Conservation (phyloP, 2,329 filamentous ascomycete genomes). For the Epichloe uncinata region DNA sequence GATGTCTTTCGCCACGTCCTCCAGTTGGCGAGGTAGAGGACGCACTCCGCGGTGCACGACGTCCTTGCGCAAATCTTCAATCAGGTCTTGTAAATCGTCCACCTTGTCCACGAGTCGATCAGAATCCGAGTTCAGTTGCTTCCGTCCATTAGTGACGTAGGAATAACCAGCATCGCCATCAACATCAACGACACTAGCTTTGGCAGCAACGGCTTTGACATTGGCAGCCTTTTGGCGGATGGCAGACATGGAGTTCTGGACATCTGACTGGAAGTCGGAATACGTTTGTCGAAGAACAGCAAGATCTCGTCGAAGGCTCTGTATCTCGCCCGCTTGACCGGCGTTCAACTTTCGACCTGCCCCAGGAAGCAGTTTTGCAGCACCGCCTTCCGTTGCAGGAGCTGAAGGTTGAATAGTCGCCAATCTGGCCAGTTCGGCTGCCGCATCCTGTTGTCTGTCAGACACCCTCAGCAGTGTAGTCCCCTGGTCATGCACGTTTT, state of each 20-base stretch:
- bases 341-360: slow-evolving; percentile 34
- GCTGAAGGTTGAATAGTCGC: slow-evolving; percentile 32
- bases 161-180: slow-evolving; percentile 69
- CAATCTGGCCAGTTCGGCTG: slow-evolving; percentile 66
- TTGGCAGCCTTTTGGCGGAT: slow-evolving; percentile 70
- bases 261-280: slow-evolving; percentile 76
- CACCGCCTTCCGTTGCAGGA: slow-evolving; percentile 28
- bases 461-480: slow-evolving; percentile 74
- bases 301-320: slow-evolving; percentile 72
- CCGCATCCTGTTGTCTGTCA: slow-evolving; percentile 78
- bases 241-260: slow-evolving; percentile 73
- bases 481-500: slow-evolving; percentile 71
- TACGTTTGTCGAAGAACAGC: slow-evolving; percentile 90
- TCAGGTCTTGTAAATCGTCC: slow-evolving; percentile 91
- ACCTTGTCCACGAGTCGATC: slow-evolving; percentile 85
- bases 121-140: slow-evolving; percentile 72
- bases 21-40: slow-evolving; percentile 78
- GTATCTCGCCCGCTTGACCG: slow-evolving; percentile 62
- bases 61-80: slow-evolving; percentile 94
- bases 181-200: slow-evolving; percentile 55
- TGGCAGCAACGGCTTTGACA: slow-evolving; percentile 64
- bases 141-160: slow-evolving; percentile 79
- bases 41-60: slow-evolving; percentile 88
- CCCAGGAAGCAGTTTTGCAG: slow-evolving; percentile 17
- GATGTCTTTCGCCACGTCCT: slow-evolving; percentile 81